Evolutionary conservation across 2,329 filamentous ascomycete species (phyloP), one percentile per base, ranked within the genome.

Genomic region (Fusarium torreyae): DNA sequence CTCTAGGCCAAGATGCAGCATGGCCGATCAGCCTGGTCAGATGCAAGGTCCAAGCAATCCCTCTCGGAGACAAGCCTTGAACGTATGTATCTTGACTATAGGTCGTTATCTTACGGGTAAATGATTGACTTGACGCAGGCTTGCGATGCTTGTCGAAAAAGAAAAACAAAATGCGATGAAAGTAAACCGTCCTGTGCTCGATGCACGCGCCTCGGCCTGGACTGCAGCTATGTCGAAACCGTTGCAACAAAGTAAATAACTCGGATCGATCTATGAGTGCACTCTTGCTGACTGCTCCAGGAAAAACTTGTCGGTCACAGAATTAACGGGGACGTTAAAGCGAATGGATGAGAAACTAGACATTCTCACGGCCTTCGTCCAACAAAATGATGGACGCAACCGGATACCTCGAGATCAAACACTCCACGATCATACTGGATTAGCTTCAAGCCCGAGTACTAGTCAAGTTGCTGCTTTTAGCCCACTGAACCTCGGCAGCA

Each of bases 111-210:
- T 24, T 24, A n/a, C n/a, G n/a, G n/a, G n/a, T n/a, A n/a, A 1
- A 17, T 2, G 13, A 6, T 22, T 55, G 22, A 42, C 2, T 28
- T 17, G 14, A 14, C 14, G 7, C 34, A 68, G 68, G 66, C 63
- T 28, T 71, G 67, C 20, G 66, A 65, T 33, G 53, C 60, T 38
- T 71, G 66, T 38, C 57, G 63, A 7, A 59, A 65, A 13, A 38
- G 66, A 17, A 70, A 71, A 20, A 70, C 67, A 1, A 68, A 63
- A 70, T 70, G 60, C 22, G 60, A 71, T 15, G 60, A 70, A 31
- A 39, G 13, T 5, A 71, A 66, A 34, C 67, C 67, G 3, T 17
- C 46, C 6, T 70, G 69, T 38, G 55, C 57, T 15, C 63, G 63
- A 31, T 68, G 67, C 36, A 7, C 34, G 3, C 59, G 66, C 1